A percentile compares a stretch with the other conserved stretches of the same genome.
These are phyloP conservation scores for Coemansia sp. DNA, from an alignment of 192 early-diverging fungal genomes.

Conservation along the genomic window DNA sequence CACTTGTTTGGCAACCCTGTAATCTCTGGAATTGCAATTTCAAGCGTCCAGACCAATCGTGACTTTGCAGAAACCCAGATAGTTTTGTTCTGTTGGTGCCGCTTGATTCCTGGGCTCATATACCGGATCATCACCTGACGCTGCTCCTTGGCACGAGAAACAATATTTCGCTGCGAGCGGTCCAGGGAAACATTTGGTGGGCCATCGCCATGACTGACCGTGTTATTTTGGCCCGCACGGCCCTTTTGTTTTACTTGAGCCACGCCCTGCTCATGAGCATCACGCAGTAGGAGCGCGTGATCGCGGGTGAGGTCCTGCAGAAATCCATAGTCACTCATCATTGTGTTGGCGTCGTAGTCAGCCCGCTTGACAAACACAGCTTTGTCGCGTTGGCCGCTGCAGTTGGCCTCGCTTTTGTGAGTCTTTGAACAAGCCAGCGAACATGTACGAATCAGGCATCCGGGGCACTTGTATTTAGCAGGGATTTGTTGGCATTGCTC, in stretches of 20 bases:
- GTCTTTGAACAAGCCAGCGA: conserved; percentile 64
- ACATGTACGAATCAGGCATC: conserved; percentile 62
- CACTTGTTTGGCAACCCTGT: conserved; percentile 7
- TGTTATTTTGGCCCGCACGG: background rate
- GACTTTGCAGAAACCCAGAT: conserved; percentile 25
- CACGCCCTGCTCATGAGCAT: conserved; percentile 23
- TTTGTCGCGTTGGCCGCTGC: conserved; percentile 62
- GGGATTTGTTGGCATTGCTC: conserved; percentile 45
- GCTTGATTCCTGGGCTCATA: conserved; percentile 40
- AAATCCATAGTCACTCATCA: conserved; percentile 73
- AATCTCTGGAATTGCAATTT: conserved; percentile 23
- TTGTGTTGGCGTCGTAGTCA: conserved; percentile 60
- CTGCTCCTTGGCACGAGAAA: conserved; percentile 16
- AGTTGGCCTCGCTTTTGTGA: conserved; percentile 60
- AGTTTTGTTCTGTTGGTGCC: conserved; percentile 32
- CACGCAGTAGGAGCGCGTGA: conserved; percentile 46
- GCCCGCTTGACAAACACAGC: conserved; percentile 60
- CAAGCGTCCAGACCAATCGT: conserved; percentile 35
- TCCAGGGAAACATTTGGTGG: conserved; percentile 1
- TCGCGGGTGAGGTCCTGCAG: conserved; percentile 63
- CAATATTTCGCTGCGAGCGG: conserved; percentile 19
- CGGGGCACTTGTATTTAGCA: conserved; percentile 69
- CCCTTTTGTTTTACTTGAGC: too few species aligned
- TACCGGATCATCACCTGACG: conserved; percentile 29
- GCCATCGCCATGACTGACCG: background rate